A percentile compares a stretch with the other conserved stretches of the same genome.
Evolutionary conservation across 805 yeast genomes (phyloP).

Genomic region (Metschnikowia matae): DNA sequence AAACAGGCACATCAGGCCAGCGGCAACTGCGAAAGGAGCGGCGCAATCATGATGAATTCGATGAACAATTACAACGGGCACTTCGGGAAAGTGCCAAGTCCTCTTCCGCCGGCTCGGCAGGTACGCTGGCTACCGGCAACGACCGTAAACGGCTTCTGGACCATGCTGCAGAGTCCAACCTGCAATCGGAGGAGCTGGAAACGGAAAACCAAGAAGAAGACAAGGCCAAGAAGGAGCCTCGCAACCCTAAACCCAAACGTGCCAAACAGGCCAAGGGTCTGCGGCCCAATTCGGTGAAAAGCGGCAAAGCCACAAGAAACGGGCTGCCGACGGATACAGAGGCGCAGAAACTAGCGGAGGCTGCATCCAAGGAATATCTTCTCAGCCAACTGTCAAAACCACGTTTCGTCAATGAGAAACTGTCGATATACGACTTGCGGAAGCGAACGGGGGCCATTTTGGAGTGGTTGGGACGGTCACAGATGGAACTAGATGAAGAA

Average conservation of each 20-base stretch:
- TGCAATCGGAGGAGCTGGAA: constrained; percentile 3
- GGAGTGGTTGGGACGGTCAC: constrained; percentile 87
- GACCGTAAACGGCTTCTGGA: constrained; percentile 21
- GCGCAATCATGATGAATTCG: constrained; percentile 35
- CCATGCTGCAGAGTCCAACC: constrained; percentile 4
- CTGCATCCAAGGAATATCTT: constrained; percentile 38
- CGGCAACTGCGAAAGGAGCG: constrained; percentile 28
- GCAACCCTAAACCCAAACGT: constrained; percentile 8
- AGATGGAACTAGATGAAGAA: constrained; percentile 74
- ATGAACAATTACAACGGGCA: constrained; percentile 45
- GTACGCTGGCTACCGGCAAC: background rate
- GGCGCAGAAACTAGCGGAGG: constrained; percentile 1
- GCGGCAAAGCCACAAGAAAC: background rate
- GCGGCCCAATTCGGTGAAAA: constrained; percentile 4
- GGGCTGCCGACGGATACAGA: background rate
- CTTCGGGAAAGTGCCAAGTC: constrained; percentile 56
- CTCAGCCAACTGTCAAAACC: constrained; percentile 77
- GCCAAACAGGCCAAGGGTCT: background rate
- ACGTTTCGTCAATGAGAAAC: constrained; percentile 71
- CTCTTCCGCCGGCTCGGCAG: constrained; percentile 22
- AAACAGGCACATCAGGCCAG: constrained; percentile 17
- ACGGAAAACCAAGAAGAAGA: constrained; percentile 5
- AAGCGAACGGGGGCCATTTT: constrained; percentile 84
- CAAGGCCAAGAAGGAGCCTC: constrained; percentile 10
- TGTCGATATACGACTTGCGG: constrained; percentile 77